Conservation (phyloP, 2,329 filamentous ascomycete genomes). For the Colletotrichum musicola region DNA sequence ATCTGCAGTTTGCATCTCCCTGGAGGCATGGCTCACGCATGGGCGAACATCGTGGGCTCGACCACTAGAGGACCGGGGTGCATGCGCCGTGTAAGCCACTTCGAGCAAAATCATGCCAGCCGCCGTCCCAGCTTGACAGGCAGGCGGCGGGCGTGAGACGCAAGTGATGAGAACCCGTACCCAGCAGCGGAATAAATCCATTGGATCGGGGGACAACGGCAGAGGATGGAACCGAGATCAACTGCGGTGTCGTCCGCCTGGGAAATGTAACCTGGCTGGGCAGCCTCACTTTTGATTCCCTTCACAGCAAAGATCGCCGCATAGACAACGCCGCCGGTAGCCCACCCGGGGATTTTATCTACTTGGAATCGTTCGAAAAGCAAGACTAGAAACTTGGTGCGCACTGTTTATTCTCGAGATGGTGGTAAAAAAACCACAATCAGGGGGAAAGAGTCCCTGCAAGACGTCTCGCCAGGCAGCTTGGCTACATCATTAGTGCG, state of each 20-base stretch:
- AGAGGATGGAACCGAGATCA: constrained; percentile 20
- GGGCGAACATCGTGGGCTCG: not conserved
- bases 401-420: not conserved
- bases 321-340: not conserved
- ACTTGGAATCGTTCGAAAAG: constrained; percentile 13
- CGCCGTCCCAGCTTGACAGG: not conserved
- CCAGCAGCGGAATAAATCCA: not conserved
- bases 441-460: not conserved
- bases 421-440: not conserved
- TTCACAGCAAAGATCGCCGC: constrained; percentile 22
- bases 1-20: constrained; percentile 22
- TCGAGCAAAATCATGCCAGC: not conserved
- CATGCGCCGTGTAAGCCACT: constrained; percentile 4
- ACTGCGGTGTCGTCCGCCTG: not conserved
- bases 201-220: constrained; percentile 19
- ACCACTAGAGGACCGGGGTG: not conserved
- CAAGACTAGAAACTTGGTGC: not conserved
- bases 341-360: not conserved
- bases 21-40: not conserved
- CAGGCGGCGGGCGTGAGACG: constrained; percentile 9
- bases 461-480: not conserved
- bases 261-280: constrained; percentile 3
- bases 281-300: constrained; percentile 29
- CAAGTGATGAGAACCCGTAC: constrained; percentile 26
- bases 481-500: not conserved